Evolutionary conservation across 768 basidiomycete species (phyloP), one percentile per base, ranked within the genome.

Genomic region (Cystoderma amianthinum): DNA sequence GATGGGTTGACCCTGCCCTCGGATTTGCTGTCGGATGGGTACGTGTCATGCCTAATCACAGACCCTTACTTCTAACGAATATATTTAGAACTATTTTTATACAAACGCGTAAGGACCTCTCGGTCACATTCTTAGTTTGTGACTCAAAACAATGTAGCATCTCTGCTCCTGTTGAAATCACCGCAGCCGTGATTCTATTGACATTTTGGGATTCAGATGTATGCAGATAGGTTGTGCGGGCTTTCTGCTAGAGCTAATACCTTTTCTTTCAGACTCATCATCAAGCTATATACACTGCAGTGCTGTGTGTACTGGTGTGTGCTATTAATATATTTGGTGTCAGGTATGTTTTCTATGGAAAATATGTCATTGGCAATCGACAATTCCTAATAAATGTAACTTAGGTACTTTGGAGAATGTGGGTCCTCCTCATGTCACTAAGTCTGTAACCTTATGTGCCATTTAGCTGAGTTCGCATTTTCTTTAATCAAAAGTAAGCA

Each of bases 141-240:
- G 4, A 42, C 24, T 18, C 33, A 21, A 34, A 6, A 3, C 21
- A 38, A 15, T 9, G 9, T 37, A 74, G 72, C n/a, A 78, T 83
- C 40, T 71, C 80, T 1, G 67, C 77, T 0, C 84, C 84, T 6
- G 78, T 80, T n/a, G 85, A 88, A 62, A 71, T 91, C 41, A 78
- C 79, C 1, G 86, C 85, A 1, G 78, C 82, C 6, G 71, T 76
- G 11, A 71, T 89, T 38, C 58, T 91, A 7, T 64, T 89, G 42
- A 68, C 74, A 4, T 88, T 80, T 63, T 89, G 86, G 85, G 80
- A 85, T 58, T 47, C 60, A 20, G 64, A 81, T 48, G 79, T 80
- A 45, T 43, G 68, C 57, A 4, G 25, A 34, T 12, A 15, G 4
- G 36, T 43, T 37, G 32, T 41, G 11, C 21, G 34, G 18, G 28